Percentiles rank a stretch among this genome's conserved stretches.
Conservation (phyloP, 108 stramenopile species). For the Stephanodiscus triporus region DNA sequence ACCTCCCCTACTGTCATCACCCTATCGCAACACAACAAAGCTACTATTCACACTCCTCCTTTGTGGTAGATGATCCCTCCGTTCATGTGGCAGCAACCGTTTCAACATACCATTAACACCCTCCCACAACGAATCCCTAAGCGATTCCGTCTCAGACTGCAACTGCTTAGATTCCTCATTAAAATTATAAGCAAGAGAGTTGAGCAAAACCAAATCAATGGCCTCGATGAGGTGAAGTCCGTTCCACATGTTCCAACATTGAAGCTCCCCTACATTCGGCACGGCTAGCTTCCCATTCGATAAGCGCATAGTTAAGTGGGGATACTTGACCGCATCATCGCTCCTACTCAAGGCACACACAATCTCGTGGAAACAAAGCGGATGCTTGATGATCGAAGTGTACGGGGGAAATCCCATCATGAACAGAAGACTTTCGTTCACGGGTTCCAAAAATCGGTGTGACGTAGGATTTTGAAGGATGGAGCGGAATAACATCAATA, state of each 20-base stretch:
- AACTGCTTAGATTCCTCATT: slow-evolving; percentile 33
- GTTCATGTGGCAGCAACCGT: slow-evolving; percentile 20
- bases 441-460: slow-evolving; percentile 48
- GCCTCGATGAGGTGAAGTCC: slow-evolving; percentile 68
- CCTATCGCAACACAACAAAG: slow-evolving; percentile 6
- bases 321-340: slow-evolving; percentile 31
- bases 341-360: slow-evolving; percentile 48
- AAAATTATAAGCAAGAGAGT: slow-evolving; percentile 60
- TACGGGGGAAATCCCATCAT: slow-evolving; percentile 37
- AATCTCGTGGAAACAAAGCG: slow-evolving; percentile 65
- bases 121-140: slow-evolving; percentile 63
- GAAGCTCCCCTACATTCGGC: slow-evolving; percentile 10
- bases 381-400: slow-evolving; percentile 55
- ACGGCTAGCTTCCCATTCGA: slow-evolving; percentile 42
- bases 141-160: slow-evolving; percentile 53
- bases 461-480: slow-evolving; percentile 53
- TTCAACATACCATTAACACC: slow-evolving; percentile 47
- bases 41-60: slow-evolving; percentile 13
- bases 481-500: slow-evolving; percentile 47
- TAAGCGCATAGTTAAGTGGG: slow-evolving; percentile 24
- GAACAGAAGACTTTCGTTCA: slow-evolving; percentile 47
- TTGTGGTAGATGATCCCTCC: slow-evolving; percentile 12
- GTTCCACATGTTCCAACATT: slow-evolving; percentile 72
- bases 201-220: slow-evolving; percentile 74
- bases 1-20: neutral